phyloP scores from a whole-genome alignment of 2,329 filamentous ascomycete genomes.

The Colletotrichum graminicola region DNA sequence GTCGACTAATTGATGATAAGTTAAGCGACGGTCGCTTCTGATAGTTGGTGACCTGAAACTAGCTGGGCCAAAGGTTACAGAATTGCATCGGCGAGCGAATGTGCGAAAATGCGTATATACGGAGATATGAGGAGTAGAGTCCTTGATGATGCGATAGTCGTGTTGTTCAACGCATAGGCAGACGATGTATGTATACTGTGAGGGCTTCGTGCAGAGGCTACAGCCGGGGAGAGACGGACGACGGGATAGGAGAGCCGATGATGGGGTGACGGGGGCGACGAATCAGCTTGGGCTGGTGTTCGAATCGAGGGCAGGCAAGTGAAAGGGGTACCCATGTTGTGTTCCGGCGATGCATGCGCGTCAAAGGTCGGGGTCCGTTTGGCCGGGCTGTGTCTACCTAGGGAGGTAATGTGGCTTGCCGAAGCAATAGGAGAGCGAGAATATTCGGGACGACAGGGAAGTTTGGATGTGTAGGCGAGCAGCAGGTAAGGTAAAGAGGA shows the following conservation, averaged over 20 bases:
- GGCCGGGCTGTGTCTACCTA: slow-evolving; percentile 23
- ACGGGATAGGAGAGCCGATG: background rate
- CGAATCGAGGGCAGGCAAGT: background rate
- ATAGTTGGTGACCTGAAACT: slow-evolving; percentile 30
- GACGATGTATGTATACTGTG: background rate
- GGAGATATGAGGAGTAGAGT: slow-evolving; percentile 2
- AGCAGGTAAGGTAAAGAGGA: slow-evolving; percentile 8
- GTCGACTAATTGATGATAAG: background rate
- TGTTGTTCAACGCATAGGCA: slow-evolving; percentile 10
- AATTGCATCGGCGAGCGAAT: slow-evolving; percentile 7
- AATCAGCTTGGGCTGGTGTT: slow-evolving; percentile 4
- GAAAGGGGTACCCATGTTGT: slow-evolving; percentile 8
- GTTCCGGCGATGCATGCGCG: slow-evolving; percentile 35
- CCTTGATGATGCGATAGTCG: slow-evolving; percentile 12
- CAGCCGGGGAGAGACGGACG: background rate
- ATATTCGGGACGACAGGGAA: background rate
- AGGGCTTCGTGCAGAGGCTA: background rate
- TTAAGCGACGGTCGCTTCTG: slow-evolving; percentile 2
- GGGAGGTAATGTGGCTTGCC: slow-evolving; percentile 18
- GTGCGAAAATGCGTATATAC: background rate
- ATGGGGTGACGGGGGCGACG: slow-evolving; percentile 4
- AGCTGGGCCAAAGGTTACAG: slow-evolving; percentile 23
- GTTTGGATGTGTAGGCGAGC: slow-evolving; percentile 20
- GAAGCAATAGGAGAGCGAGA: slow-evolving; percentile 18
- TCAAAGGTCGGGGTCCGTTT: slow-evolving; percentile 32